phyloP scores from a whole-genome alignment of 2,329 filamentous ascomycete species.

The Fusarium torulosum region DNA sequence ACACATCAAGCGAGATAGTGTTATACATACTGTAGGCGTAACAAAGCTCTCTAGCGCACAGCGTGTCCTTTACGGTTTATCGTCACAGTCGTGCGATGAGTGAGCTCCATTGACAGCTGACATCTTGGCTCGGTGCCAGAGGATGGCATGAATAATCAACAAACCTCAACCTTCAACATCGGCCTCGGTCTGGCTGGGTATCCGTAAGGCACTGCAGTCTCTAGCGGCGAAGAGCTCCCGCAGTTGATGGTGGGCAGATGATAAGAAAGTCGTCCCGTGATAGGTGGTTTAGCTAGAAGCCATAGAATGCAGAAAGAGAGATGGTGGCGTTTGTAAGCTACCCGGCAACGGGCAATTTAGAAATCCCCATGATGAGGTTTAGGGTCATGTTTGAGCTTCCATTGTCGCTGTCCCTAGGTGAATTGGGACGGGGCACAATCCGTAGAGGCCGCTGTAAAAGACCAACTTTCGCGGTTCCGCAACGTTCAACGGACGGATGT shows the following conservation, averaged over 20 bases:
- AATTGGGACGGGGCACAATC: background rate
- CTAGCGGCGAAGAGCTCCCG: constrained; percentile 14
- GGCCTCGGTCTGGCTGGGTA: constrained; percentile 11
- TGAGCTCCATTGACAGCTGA: constrained; percentile 1
- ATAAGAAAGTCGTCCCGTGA: constrained; percentile 15
- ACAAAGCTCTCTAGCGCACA: background rate
- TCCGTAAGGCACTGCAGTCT: constrained; percentile 10
- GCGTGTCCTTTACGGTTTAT: background rate
- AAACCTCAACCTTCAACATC: background rate
- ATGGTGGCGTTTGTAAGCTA: constrained; percentile 24
- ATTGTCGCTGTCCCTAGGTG: constrained; percentile 1
- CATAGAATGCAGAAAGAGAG: background rate
- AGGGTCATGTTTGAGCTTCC: constrained; percentile 24
- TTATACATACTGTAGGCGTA: constrained; percentile 11
- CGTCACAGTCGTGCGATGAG: too few species aligned
- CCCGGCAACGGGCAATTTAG: constrained; percentile 23
- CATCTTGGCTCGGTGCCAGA: background rate
- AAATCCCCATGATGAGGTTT: constrained; percentile 38
- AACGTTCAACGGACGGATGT: constrained; percentile 17
- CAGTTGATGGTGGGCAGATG: constrained; percentile 23
- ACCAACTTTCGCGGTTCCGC: constrained; percentile 3
- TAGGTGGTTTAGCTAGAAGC: constrained; percentile 11
- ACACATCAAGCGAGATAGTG: constrained; percentile 32
- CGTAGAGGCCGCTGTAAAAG: background rate
- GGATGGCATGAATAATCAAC: background rate